These are phyloP conservation scores for Penicillium verrucosum DNA, from an alignment of 2,329 filamentous ascomycete genomes.

Conservation along the genomic window DNA sequence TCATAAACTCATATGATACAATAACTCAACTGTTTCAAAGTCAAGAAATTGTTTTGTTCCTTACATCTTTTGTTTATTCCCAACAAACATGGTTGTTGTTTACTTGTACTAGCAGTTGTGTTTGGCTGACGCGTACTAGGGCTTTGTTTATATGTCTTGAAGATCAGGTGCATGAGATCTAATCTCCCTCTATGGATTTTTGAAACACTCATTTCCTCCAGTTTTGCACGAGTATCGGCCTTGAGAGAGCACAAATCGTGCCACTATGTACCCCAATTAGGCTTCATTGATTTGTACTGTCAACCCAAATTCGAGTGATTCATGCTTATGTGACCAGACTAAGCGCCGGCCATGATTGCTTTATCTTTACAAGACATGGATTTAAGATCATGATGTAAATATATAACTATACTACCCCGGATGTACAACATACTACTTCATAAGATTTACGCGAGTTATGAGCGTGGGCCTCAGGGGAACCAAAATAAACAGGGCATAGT, in stretches of 20 bases:
- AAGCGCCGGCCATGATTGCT: background rate
- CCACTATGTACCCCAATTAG: background rate
- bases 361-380: background rate
- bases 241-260: background rate
- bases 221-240: background rate
- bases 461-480: conserved; percentile 5
- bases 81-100: background rate
- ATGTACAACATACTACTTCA: background rate
- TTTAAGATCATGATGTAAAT: background rate
- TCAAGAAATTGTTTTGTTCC: background rate
- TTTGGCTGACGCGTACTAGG: background rate
- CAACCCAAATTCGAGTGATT: background rate
- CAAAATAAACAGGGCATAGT: conserved; percentile 17
- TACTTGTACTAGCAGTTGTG: background rate
- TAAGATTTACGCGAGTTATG: background rate
- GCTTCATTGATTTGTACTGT: background rate
- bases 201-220: conserved; percentile 7
- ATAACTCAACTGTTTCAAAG: background rate
- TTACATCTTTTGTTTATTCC: background rate
- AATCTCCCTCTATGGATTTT: background rate
- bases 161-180: background rate
- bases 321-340: background rate
- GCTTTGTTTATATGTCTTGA: conserved; percentile 4
- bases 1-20: background rate
- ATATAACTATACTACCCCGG: background rate